phyloP scores from a whole-genome alignment of 78 protist genomes.

The Guillardia theta region DNA sequence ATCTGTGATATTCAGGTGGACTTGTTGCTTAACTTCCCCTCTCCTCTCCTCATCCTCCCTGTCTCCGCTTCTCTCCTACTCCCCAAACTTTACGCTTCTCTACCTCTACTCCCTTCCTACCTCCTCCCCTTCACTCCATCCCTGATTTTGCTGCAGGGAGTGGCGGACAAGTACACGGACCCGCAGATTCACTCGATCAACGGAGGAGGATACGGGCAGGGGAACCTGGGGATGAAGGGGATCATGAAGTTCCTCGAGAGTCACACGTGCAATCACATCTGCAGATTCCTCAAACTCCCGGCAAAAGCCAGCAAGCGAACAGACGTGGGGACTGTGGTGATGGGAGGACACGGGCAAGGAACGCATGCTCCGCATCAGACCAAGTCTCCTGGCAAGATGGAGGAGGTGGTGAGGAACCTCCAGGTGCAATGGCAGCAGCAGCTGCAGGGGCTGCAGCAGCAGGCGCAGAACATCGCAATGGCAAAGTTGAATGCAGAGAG shows the following conservation, averaged over 20 bases:
- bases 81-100: neutral
- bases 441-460: neutral
- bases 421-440: neutral
- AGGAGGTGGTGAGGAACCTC: neutral
- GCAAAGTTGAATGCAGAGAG: neutral
- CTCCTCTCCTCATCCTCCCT: neutral
- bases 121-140: neutral
- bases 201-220: neutral
- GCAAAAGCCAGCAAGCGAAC: neutral
- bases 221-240: slow-evolving; percentile 78
- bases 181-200: slow-evolving; percentile 51
- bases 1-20: slow-evolving; percentile 71
- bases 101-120: neutral
- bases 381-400: slow-evolving; percentile 56
- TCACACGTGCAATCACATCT: slow-evolving; percentile 84
- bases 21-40: neutral
- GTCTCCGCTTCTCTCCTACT: neutral
- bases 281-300: slow-evolving; percentile 55
- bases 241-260: slow-evolving; percentile 68
- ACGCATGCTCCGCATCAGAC: slow-evolving; percentile 87
- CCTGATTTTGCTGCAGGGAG: slow-evolving; percentile 46
- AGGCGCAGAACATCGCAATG: neutral
- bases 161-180: slow-evolving; percentile 83
- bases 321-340: neutral
- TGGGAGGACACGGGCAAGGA: neutral